These are phyloP conservation scores for Peronospora destructor DNA, from an alignment of 352 stramenopile species.

Conservation along the genomic window DNA sequence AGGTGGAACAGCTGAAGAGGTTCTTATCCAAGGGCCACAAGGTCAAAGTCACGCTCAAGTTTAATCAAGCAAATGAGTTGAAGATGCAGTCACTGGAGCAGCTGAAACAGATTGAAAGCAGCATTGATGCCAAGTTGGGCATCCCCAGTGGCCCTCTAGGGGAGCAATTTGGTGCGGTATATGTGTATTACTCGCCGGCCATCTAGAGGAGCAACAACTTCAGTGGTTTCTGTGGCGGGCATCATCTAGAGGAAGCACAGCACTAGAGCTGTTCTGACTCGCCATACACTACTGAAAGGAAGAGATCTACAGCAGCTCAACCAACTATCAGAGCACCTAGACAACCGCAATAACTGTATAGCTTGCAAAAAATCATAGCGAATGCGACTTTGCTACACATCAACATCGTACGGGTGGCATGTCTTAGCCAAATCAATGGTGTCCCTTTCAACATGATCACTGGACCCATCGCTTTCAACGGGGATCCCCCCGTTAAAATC, in stretches of 20 bases:
- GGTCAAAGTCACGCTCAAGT: constrained; percentile 72
- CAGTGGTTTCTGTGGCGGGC: neutral
- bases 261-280: neutral
- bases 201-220: constrained; percentile 10
- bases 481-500: neutral
- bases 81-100: constrained; percentile 43
- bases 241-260: constrained; percentile 6
- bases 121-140: constrained; percentile 37
- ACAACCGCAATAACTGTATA: neutral
- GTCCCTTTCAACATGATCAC: neutral
- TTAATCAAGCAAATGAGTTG: constrained; percentile 49
- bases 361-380: no score
- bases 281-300: neutral
- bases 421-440: no score
- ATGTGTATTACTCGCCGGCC: constrained; percentile 43
- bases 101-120: constrained; percentile 37
- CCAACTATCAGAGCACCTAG: neutral
- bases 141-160: constrained; percentile 24
- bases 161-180: constrained; percentile 54
- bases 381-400: no score
- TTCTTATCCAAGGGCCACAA: constrained; percentile 75
- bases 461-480: neutral
- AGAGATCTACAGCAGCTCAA: neutral
- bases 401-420: no score
- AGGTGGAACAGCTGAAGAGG: constrained; percentile 57